Evolutionary conservation across 441 rosid species (phyloP), one percentile per base, ranked within the genome.

Genomic region (Brassica hybrid): DNA sequence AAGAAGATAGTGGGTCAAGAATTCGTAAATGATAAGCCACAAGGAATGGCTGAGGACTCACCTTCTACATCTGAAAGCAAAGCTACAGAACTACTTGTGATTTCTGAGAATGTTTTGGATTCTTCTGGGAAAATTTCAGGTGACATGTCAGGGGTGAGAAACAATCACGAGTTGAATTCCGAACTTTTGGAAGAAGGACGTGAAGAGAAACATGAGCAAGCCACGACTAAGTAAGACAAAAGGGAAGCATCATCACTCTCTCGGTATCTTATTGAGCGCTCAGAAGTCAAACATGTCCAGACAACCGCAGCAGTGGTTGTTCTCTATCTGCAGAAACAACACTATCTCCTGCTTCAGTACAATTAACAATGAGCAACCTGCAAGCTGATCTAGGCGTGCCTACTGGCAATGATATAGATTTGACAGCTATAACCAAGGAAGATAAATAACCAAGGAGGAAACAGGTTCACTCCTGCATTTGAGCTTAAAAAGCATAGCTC

Each of bases 1-100:
- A 69, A 69, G 57, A 48, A 76, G 65, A 34, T 30, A n/a, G 45
- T 36, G 1, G 19, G 45, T 54, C 75, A 36, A 70, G 75, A 76
- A 54, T 3, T 7, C 10, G 21, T 8, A 25, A 63, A 62, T 36
- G 65, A 63, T 7, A 50, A 64, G 12, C 50, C 21, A 36, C 65
- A 56, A 13, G 66, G 65, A 76, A 69, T 70, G 72, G 2, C 32
- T 71, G 67, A 65, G 13, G 61, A 9, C 75, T 23, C 75, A 11
- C 12, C 72, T 45, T 71, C 54, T 43, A 27, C 41, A 12, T 77
- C 30, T 5, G 67, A 5, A 27, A 56, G 71, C 34, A 64, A 64
- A 25, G 32, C 41, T 71, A 8, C 52, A 64, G 67, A 76, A 38
- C 5, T 34, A 54, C 7, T 23, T 11, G 23, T 38, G 71, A 18